Evolutionary conservation across 2,329 filamentous ascomycete species (phyloP), one percentile per base, ranked within the genome.

Genomic region (Aspergillus fischeri): DNA sequence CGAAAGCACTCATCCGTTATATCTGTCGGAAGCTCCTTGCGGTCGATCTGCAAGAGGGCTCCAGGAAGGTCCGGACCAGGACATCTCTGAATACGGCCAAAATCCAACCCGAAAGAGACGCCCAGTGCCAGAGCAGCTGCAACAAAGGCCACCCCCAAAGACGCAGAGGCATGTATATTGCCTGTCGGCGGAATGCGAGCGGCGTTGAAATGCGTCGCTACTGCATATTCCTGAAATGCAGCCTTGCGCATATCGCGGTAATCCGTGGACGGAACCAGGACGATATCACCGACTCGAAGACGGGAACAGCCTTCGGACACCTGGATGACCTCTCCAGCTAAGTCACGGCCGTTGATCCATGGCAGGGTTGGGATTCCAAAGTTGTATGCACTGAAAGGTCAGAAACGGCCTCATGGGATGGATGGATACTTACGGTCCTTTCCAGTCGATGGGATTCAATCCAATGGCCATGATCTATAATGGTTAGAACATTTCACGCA

Each of bases 381-480:
- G 60, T 86, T 86, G 67, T 83, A 91, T 65, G 88, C 88, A 10
- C 86, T 88, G 35, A 7, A 35, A 1, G 3, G 25, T 28, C 27
- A 32, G 2, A 17, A 28, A 21, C 7, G 9, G 17, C 35, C 5
- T 0, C 1, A 9, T 6, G 8, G 6, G 42, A 38, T 9, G 45
- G 4, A 44, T 25, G 14, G 47, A 41, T 10, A 78, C 83, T 64
- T 75, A 89, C 86, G 87, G 85, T 58, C 85, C 82, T 75, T 89
- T 89, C 85, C 85, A 90, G 69, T 90, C 89, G 55, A 92, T 88
- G 0, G 89, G 89, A 65, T 92, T 92, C 41, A 92, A 74, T 0
- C 89, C 88, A 63, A 90, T 86, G 11, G 83, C 83, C 41, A 81
- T 75, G 1, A 85, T 77, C 72, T 74, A 54, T 1, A 8, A 7